These are phyloP conservation scores for Rhododendron williamsianum DNA, from an alignment of 148 eudicot species.

Conservation along the genomic window DNA sequence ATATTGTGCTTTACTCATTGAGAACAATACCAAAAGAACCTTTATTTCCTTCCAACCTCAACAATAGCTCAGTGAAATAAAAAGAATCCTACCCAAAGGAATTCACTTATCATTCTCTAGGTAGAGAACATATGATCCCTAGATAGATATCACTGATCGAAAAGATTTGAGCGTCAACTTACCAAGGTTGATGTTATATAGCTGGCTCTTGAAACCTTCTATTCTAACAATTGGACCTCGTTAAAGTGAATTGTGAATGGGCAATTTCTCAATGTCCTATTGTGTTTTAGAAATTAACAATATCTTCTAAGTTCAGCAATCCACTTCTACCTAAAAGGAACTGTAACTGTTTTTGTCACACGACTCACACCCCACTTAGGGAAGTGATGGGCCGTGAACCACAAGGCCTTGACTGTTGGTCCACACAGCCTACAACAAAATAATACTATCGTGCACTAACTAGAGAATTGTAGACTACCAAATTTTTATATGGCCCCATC, in stretches of 20 bases:
- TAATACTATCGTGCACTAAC: background rate
- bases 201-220: background rate
- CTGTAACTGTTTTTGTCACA: background rate
- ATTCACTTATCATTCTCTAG: background rate
- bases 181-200: background rate
- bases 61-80: background rate
- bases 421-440: background rate
- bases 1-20: background rate
- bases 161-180: background rate
- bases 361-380: background rate
- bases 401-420: background rate
- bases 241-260: background rate
- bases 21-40: background rate
- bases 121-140: background rate
- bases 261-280: background rate
- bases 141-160: background rate
- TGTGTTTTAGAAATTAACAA: background rate
- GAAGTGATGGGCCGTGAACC: background rate
- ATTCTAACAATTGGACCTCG: background rate
- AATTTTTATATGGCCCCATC: background rate
- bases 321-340: background rate
- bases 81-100: background rate
- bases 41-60: background rate
- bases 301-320: background rate
- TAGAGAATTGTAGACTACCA: background rate